Base-by-base conservation (phyloP, 805 yeast species). In the Saccharomycopsis javanensis region DNA sequence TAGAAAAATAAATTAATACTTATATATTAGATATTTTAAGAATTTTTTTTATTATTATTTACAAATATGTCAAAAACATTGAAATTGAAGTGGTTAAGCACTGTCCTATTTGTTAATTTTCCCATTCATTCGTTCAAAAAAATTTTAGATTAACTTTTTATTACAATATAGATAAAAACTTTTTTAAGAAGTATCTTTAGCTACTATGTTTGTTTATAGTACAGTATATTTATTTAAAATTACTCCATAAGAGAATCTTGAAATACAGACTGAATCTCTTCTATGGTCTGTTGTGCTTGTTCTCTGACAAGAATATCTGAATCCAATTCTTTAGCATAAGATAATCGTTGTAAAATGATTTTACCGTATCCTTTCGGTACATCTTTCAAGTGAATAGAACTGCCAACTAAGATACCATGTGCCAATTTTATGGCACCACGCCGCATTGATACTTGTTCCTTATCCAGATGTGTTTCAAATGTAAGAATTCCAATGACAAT, bases 401-500 rank as follows among this genome's bases (percentile, higher is more conserved):
- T 69, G 51, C 71, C 69, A 5, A 78, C 71, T 1, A 85, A 66
- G 54, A 86, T 68, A 65, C 85, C 92, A 61, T 78, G 75, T 1
- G 88, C 70, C 25, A 90, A 68, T 11, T 84, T 86, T 2, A 89
- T 75, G 0, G 96, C 88, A 1, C 95, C 74, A 38, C 97, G 74
- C 61, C 95, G 75, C 78, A 90, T 76, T 0, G 83, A 70, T 0
- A 69, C 65, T 15, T 67, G 63, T 1, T 71, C 65, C 5, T 85
- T 75, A n/a, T 68, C 70, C 2, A 75, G 76, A 53, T 62, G 67
- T 1, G 60, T 61, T 75, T 96, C 78, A 75, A 79, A 64, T 67
- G 78, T 82, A 54, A 94, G 67, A 0, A 92, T 77, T 5, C 96
- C 96, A 33, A 86, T 67, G 0, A 88, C 81, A 65, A 95, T 83